These are phyloP conservation scores for Henckelia pumila DNA, from an alignment of 257 asterid genomes.

Conservation along the genomic window DNA sequence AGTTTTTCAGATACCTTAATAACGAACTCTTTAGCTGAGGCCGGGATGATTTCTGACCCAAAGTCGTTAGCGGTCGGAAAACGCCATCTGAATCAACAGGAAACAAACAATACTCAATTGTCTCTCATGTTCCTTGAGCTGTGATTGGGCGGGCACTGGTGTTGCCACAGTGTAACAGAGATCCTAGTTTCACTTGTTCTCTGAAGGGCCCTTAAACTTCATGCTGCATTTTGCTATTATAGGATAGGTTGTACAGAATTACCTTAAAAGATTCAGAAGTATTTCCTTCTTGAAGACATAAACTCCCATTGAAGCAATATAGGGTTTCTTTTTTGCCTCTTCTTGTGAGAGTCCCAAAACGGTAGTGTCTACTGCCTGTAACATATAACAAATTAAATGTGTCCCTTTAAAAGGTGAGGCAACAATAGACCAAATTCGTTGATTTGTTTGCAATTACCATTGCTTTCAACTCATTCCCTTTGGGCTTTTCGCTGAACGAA, in stretches of 20 bases:
- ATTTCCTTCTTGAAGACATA: conserved; percentile 94
- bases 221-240: conserved; percentile 19
- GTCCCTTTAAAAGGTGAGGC: neutral
- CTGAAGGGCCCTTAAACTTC: neutral
- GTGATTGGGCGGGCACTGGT: neutral
- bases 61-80: conserved; percentile 97
- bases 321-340: conserved; percentile 89
- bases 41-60: conserved; percentile 97
- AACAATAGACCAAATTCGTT: conserved; percentile 13
- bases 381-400: conserved; percentile 20
- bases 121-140: conserved; percentile 19
- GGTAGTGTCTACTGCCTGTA: conserved; percentile 92
- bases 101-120: conserved; percentile 9
- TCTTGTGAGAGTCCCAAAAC: conserved; percentile 78
- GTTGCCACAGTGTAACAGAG: neutral
- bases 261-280: conserved; percentile 87
- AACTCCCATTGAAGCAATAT: conserved; percentile 98
- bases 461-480: conserved; percentile 74
- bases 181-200: conserved; percentile 4
- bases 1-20: conserved; percentile 46
- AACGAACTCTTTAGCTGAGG: conserved; percentile 74
- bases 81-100: conserved; percentile 72
- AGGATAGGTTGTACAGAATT: conserved; percentile 5
- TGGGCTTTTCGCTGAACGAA: conserved; percentile 87
- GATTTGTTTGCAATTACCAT: conserved; percentile 51